A percentile compares a stretch with the other conserved stretches of the same genome.
phyloP scores from a whole-genome alignment of 2,329 filamentous ascomycete genomes.

The Apiospora sp. region DNA sequence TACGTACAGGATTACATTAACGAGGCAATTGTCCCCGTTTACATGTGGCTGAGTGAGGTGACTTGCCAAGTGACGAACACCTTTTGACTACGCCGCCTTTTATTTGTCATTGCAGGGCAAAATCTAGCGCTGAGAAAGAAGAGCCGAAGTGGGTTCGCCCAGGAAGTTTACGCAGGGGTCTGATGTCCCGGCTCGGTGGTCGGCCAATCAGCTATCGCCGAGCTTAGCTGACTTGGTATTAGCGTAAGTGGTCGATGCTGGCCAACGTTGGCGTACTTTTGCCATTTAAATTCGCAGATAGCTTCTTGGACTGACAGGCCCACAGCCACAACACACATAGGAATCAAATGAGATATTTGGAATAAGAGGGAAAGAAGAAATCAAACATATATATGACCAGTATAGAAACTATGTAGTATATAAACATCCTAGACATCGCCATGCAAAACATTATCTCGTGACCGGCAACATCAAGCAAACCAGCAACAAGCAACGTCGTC shows the following conservation, averaged over 20 bases:
- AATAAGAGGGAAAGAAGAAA: not conserved
- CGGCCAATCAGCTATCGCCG: not conserved
- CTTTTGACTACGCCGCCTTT: not conserved
- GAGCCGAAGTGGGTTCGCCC: not conserved
- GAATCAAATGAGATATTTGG: not conserved
- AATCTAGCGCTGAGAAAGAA: not conserved
- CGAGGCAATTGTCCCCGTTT: no score
- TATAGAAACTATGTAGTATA: not conserved
- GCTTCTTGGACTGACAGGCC: not conserved
- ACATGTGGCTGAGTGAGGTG: no score
- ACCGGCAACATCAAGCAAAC: not conserved
- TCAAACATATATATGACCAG: not conserved
- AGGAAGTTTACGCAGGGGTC: not conserved
- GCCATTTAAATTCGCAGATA: not conserved
- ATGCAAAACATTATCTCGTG: not conserved
- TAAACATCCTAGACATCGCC: not conserved
- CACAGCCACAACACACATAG: not conserved
- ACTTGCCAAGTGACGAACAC: no score
- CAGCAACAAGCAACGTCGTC: not conserved
- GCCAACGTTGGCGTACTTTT: not conserved
- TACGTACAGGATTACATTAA: no score
- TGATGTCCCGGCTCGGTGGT: not conserved
- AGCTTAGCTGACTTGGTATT: not conserved
- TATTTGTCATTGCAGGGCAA: slow-evolving; percentile 6
- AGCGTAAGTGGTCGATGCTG: not conserved